Evolutionary conservation across 768 basidiomycete species (phyloP).

Genomic region (Collybia nuda): DNA sequence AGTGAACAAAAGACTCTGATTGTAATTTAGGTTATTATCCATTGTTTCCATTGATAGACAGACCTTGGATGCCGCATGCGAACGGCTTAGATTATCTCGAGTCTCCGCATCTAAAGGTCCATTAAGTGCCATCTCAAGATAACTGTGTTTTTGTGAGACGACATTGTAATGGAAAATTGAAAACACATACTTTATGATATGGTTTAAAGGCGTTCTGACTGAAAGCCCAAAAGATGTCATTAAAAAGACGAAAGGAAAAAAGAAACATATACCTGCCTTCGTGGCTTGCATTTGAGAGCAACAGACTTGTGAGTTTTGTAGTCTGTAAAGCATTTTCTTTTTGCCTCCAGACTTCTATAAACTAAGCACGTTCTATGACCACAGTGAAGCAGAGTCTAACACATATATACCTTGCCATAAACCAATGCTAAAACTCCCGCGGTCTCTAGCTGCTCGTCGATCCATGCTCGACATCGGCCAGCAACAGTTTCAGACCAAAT

Average conservation of each 20-base stretch:
- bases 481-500: slow-evolving; percentile 75
- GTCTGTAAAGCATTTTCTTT: slow-evolving; percentile 73
- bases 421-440: slow-evolving; percentile 78
- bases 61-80: slow-evolving; percentile 76
- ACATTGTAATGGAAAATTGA: neutral
- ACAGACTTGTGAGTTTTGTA: slow-evolving; percentile 69
- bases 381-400: neutral
- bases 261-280: slow-evolving; percentile 51
- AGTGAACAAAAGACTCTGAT: slow-evolving; percentile 70
- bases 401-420: slow-evolving; percentile 60
- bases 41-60: neutral
- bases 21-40: neutral
- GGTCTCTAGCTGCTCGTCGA: slow-evolving; percentile 82
- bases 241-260: neutral
- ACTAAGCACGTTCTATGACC: slow-evolving; percentile 35
- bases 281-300: slow-evolving; percentile 81
- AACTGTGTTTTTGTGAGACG: slow-evolving; percentile 33
- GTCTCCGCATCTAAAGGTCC: slow-evolving; percentile 73
- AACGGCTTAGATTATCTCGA: slow-evolving; percentile 68
- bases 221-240: neutral
- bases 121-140: slow-evolving; percentile 79
- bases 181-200: slow-evolving; percentile 75
- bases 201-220: slow-evolving; percentile 78
- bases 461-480: slow-evolving; percentile 70
- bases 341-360: slow-evolving; percentile 85